Evolutionary conservation across 2,329 filamentous ascomycete species (phyloP), one percentile per base, ranked within the genome.

Genomic region (Thielaviopsis ethacetica): DNA sequence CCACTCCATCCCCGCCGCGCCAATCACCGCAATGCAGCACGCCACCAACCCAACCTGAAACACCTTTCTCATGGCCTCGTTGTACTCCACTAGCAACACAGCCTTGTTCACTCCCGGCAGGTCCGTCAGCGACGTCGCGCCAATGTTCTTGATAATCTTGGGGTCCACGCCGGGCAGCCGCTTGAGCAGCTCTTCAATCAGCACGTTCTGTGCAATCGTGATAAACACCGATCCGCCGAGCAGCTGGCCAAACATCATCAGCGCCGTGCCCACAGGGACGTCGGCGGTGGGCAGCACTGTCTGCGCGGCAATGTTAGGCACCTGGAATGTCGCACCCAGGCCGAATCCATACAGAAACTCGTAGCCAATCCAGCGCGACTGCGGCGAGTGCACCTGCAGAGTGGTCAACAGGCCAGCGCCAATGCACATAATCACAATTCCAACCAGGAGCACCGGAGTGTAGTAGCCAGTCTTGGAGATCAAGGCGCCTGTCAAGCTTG

Each of bases 11-110:
- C 72, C 70, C 0, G 75, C 64, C 0, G 76, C 73, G 0, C 80
- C 83, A 7, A 84, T 44, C 15, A 85, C 72, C 4, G 74, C 76
- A 9, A 83, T 59, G 7, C 72, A 72, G 0, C 75, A 73, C 65
- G 83, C 70, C 1, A 78, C 76, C 7, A 84, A 71, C 1, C 75
- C 76, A 9, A 86, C 78, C 62, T 80, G 77, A 66, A 85, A 88
- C 0, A 77, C 76, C 60, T 76, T 70, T 1, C 75, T 75, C 44
- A 88, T 68, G 0, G 82, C 74, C 24, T 72, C 67, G 65, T 86
- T 87, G 70, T 88, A 88, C 0, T 75, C 81, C 0, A 58, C 62
- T 1, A 82, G 71, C 9, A 90, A 81, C 0, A 64, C 62, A 17
- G 66, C 59, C 0, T 75, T 65, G 38, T 76, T 69, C 2, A 80